Evolutionary conservation across 2,329 filamentous ascomycete genomes (phyloP), one percentile per base, ranked within the genome.

Genomic region (Paracamarosporium sp.): DNA sequence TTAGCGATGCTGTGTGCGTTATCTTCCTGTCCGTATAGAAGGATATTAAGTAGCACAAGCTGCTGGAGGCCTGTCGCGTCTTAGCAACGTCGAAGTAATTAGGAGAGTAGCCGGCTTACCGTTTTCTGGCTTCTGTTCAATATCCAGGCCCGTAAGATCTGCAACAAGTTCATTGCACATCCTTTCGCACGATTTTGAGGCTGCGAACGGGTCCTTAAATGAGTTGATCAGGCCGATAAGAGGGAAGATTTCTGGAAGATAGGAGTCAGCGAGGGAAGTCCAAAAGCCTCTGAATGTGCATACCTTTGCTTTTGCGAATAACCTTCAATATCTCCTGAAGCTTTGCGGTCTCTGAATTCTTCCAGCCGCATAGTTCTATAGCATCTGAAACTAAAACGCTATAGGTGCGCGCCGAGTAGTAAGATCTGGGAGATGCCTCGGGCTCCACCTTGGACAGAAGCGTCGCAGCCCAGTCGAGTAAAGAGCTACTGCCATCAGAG

Each of bases 111-210:
- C 8, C 47, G 11, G 36, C 50, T 62, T 57, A 81, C 80, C 81
- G 62, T 81, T 76, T n/a, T 72, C 65, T 6, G 72, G 65, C 24
- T 80, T 73, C 47, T 78, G 68, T n/a, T 78, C 68, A 12, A 82
- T 67, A 25, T 83, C 80, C n/a, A 83, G 64, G 4, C 80, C 83
- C 2, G 85, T 88, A n/a, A 85, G 75, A 60, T 86, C 83, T 13
- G 86, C 83, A 45, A 89, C 76, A 30, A 88, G 68, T 66, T 88
- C 85, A 65, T 88, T 89, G 67, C 83, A 86, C 51, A 86, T 74
- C 56, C 82, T 78, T 55, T 79, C 80, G 33, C 84, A 80, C 7
- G 79, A 71, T 36, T 80, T 79, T 17, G 79, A 81, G 5, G 78
- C 75, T 1, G 81, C 71, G 5, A 88, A 75, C 3, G 80, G 78